Base-by-base conservation (phyloP, 768 basidiomycete genomes). In the Leccinum subtestaceum region DNA sequence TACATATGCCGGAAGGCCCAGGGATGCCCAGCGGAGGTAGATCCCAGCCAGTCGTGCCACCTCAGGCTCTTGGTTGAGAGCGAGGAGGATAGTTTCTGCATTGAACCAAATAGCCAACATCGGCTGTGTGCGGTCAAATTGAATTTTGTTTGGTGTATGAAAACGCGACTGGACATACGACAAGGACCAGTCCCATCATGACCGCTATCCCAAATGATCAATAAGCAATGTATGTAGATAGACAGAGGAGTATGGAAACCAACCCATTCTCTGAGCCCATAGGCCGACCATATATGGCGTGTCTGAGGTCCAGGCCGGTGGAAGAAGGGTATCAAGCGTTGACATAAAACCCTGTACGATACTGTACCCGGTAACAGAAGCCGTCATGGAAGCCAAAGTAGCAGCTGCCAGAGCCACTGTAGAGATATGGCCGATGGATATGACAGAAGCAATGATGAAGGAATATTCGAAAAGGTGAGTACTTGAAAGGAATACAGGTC, bases 281-380 rank as follows among this genome's bases (percentile, higher is more conserved):
- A 96, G 79, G 7, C 95, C 95, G 11, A 98, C 92, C 11, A 93
- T 79, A 15, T 87, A 76, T 0, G 95, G 96, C 31, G 88, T 85
- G 1, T 86, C 69, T 3, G 93, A 94, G 0, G 97, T 95, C 95
- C 92, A 99, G 15, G 96, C 95, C 40, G 92, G 85, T 1, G 97
- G 96, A 9, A 98, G 84, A 66, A 99, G 82, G 0, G 95, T 95
- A 71, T 99, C 97, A 19, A 99, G 84, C 0, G 93, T 87, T 52
- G 89, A 91, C 8, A 84, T 77, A 56, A 96, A 84, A 19, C 93
- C 93, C 63, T 89, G 88, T 6, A 95, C 76, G 56, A 96, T 87
- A 62, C 87, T 89, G 50, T 77, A 70, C 29, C 72, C 72, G 1
- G 72, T 70, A 11, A 87, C 85, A 53, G 81, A 83, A 19, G 85